A percentile compares a stretch with the other conserved stretches of the same genome.
Evolutionary conservation across 1,284 basidiomycete species (phyloP).

Genomic region (Apiotrichum porosum): DNA sequence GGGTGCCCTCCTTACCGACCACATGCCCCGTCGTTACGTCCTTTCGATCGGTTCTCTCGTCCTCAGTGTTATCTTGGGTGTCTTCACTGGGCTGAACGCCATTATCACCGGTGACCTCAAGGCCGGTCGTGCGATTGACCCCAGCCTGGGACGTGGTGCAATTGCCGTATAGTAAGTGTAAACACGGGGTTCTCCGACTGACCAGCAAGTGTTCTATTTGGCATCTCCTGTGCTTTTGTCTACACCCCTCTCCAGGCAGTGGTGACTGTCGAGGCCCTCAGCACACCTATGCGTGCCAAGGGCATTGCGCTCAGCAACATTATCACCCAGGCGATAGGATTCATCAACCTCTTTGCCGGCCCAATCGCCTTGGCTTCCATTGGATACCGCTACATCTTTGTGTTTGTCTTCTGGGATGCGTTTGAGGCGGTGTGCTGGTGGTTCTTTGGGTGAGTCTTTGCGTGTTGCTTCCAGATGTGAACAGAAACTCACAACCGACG

Average conservation of each 20-base stretch:
- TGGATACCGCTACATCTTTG: conserved; percentile 23
- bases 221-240: conserved; percentile 34
- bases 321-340: conserved; percentile 53
- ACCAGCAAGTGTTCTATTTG: no score
- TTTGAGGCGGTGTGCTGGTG: conserved; percentile 44
- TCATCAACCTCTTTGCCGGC: conserved; percentile 52
- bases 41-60: conserved; percentile 14
- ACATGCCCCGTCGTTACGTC: conserved; percentile 11
- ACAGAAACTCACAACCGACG: no score
- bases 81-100: conserved; percentile 1
- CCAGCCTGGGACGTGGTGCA: neutral
- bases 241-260: conserved; percentile 52
- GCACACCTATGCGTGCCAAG: conserved; percentile 58
- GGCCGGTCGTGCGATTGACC: neutral
- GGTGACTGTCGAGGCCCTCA: conserved; percentile 57
- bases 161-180: neutral
- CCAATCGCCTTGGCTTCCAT: conserved; percentile 49
- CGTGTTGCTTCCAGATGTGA: no score
- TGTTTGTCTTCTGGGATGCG: conserved; percentile 43
- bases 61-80: neutral
- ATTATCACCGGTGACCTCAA: neutral
- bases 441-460: no score
- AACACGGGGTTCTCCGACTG: no score
- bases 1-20: conserved; percentile 10
- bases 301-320: conserved; percentile 55